Percentiles rank a stretch among this genome's conserved stretches.
phyloP scores from a whole-genome alignment of 768 basidiomycete species.

The Lepiota subincarnata region DNA sequence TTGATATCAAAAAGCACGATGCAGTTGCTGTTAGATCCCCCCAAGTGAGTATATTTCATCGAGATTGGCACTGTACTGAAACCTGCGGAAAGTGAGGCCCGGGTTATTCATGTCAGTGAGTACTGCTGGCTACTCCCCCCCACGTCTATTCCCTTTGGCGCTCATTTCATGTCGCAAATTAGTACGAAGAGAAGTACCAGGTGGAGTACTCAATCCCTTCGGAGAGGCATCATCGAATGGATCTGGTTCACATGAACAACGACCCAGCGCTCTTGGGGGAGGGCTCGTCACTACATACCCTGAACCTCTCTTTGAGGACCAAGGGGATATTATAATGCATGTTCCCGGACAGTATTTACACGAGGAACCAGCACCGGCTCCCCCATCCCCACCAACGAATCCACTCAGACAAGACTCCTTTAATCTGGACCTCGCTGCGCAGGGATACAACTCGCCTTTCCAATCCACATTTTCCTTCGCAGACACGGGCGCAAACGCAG shows the following conservation, averaged over 20 bases:
- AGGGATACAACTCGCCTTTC: not conserved
- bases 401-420: not conserved
- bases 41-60: not conserved
- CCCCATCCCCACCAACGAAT: not conserved
- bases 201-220: too few relatives aligned
- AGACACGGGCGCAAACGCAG: not conserved
- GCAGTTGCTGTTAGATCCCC: not conserved
- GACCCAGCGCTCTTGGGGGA: not conserved
- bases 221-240: too few relatives aligned
- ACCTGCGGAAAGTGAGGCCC: not conserved
- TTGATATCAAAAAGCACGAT: not conserved
- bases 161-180: too few relatives aligned
- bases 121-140: not conserved
- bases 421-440: not conserved
- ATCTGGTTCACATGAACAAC: not conserved
- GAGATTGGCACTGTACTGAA: not conserved
- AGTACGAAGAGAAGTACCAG: too few relatives aligned
- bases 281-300: not conserved
- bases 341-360: not conserved
- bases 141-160: too few relatives aligned
- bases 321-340: not conserved
- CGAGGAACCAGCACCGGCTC: too few relatives aligned
- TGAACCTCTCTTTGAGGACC: not conserved
- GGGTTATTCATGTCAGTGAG: slow-evolving; percentile 1
- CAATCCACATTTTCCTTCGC: not conserved